These are phyloP conservation scores for Fragosphaeria purpurea DNA, from an alignment of 2,329 filamentous ascomycete species.

Conservation along the genomic window DNA sequence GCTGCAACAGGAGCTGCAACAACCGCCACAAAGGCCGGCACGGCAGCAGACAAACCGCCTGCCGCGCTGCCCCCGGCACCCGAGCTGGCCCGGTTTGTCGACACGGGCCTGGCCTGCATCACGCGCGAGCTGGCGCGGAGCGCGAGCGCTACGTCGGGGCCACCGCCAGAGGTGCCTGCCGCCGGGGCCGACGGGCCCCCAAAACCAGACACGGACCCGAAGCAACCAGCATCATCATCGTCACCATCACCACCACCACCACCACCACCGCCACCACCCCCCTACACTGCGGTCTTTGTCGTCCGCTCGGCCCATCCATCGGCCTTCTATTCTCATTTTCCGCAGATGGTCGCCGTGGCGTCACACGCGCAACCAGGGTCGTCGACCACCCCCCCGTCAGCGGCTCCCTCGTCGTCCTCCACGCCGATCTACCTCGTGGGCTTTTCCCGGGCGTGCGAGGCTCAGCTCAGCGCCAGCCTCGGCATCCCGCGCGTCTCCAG, in stretches of 20 bases:
- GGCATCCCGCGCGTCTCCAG: slow-evolving; percentile 56
- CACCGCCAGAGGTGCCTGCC: not conserved
- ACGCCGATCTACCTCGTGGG: slow-evolving; percentile 46
- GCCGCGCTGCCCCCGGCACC: slow-evolving; percentile 29
- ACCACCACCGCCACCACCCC: not conserved
- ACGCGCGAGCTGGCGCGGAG: slow-evolving; percentile 46
- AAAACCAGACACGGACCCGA: too few species aligned
- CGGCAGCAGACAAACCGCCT: not conserved
- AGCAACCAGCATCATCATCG: not conserved
- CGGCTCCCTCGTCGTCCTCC: slow-evolving; percentile 10
- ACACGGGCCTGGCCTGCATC: slow-evolving; percentile 56
- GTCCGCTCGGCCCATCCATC: slow-evolving; percentile 46
- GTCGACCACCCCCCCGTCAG: not conserved
- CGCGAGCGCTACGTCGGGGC: slow-evolving; percentile 31
- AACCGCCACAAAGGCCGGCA: not conserved
- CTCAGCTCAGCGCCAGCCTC: slow-evolving; percentile 45
- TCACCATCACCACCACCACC: not conserved
- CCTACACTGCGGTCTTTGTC: slow-evolving; percentile 48
- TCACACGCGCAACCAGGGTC: slow-evolving; percentile 19
- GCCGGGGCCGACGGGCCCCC: too few species aligned
- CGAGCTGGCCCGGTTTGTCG: slow-evolving; percentile 45
- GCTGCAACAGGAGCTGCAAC: not conserved
- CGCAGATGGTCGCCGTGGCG: slow-evolving; percentile 35
- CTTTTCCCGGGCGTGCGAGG: slow-evolving; percentile 50
- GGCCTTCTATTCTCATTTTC: slow-evolving; percentile 49